phyloP scores from a whole-genome alignment of 2,329 filamentous ascomycete species.

The Cladosporium velox region DNA sequence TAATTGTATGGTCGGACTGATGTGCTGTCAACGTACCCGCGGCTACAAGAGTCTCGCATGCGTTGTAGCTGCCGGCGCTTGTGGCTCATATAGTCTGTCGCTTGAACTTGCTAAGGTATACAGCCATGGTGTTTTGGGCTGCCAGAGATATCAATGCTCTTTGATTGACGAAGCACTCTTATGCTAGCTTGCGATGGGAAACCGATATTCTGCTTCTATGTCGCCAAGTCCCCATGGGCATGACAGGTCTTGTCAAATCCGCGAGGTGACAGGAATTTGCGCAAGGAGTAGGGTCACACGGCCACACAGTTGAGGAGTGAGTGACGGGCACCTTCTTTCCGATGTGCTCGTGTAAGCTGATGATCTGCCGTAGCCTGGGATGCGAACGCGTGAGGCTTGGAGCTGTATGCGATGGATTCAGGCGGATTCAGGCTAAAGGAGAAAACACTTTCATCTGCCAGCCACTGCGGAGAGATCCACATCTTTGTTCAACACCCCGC shows the following conservation, averaged over 20 bases:
- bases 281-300: background rate
- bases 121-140: background rate
- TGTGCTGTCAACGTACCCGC: background rate
- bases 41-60: background rate
- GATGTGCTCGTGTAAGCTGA: conserved; percentile 6
- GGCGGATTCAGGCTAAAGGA: background rate
- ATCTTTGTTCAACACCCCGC: background rate
- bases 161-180: background rate
- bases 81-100: background rate
- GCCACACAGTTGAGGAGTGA: background rate
- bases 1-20: background rate
- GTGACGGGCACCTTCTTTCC: too few species aligned
- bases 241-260: background rate
- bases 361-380: background rate
- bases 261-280: background rate
- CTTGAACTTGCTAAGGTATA: background rate
- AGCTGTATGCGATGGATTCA: background rate
- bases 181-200: background rate
- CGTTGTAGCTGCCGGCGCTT: background rate
- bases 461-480: conserved; percentile 2
- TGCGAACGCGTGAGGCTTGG: background rate
- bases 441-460: background rate
- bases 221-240: background rate
- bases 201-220: background rate
- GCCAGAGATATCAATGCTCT: background rate